phyloP scores from a whole-genome alignment of 148 eudicot genomes.

The Rhododendron henanense region DNA sequence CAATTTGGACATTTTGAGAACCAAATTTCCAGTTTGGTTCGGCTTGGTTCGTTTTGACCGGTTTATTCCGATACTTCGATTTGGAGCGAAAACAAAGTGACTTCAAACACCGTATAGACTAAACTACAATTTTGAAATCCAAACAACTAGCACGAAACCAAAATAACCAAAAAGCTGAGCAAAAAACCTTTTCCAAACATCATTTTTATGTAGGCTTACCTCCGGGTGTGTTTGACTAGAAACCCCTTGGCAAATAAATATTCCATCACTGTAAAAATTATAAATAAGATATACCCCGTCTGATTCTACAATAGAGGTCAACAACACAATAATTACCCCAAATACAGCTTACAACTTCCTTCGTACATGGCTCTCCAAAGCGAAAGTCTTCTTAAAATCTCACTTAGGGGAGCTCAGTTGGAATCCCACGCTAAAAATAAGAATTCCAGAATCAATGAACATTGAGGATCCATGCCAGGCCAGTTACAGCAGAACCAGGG shows the following conservation, averaged over 20 bases:
- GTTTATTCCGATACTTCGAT: too few species aligned
- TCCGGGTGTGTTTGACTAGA: too few species aligned
- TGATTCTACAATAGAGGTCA: neutral
- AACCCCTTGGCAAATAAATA: neutral
- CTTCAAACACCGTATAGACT: too few species aligned
- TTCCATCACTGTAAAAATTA: neutral
- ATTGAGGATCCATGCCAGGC: neutral
- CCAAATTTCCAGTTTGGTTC: too few species aligned
- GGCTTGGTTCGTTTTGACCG: too few species aligned
- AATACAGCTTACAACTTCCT: neutral
- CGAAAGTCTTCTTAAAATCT: neutral
- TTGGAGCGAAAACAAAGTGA: too few species aligned
- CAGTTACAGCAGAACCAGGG: neutral
- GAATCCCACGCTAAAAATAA: neutral
- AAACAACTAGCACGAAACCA: too few species aligned
- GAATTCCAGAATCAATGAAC: neutral
- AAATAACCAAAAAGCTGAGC: too few species aligned
- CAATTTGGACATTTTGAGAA: too few species aligned
- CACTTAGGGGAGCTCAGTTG: neutral
- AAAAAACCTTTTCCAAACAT: too few species aligned
- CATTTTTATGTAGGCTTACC: too few species aligned
- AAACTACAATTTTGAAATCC: too few species aligned
- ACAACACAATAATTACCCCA: neutral
- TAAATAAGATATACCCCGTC: neutral
- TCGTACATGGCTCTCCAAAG: neutral